Evolutionary conservation across 2,329 filamentous ascomycete genomes (phyloP).

Genomic region (Tricladium varicosporioides): DNA sequence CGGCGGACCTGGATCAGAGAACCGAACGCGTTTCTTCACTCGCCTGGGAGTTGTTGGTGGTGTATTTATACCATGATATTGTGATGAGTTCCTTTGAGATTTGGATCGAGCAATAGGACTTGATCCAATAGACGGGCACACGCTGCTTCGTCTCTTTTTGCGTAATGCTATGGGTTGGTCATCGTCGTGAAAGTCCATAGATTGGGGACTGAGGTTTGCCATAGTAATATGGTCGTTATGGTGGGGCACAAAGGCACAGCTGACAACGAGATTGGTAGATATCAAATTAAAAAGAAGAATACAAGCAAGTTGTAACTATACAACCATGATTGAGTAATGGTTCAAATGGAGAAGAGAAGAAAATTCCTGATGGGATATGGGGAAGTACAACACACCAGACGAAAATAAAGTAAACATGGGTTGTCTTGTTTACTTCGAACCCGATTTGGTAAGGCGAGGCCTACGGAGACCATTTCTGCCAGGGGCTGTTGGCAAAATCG

Average conservation of each 20-base stretch:
- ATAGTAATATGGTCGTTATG: constrained; percentile 13
- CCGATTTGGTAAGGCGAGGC: constrained; percentile 38
- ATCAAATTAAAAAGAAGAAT: too few relatives aligned
- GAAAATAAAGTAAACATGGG: constrained; percentile 17
- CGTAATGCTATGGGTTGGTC: constrained; percentile 55
- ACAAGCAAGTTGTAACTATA: not conserved
- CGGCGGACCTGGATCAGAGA: constrained; percentile 54
- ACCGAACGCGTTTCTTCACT: constrained; percentile 52
- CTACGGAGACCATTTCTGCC: constrained; percentile 7
- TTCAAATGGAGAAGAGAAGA: not conserved
- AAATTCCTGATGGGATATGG: not conserved
- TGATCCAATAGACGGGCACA: constrained; percentile 19
- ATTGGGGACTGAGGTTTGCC: constrained; percentile 21
- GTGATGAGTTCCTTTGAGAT: not conserved
- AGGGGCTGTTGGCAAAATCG: constrained; percentile 5
- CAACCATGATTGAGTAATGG: not conserved
- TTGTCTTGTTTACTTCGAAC: constrained; percentile 45
- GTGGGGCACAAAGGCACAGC: not conserved
- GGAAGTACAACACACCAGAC: not conserved
- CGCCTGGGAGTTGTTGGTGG: constrained; percentile 30
- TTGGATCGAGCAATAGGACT: constrained; percentile 15
- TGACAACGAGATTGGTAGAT: not conserved
- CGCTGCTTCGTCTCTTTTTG: constrained; percentile 48
- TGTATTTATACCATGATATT: constrained; percentile 25
- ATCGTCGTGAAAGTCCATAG: constrained; percentile 36